A percentile compares a stretch with the other conserved stretches of the same genome.
These are phyloP conservation scores for Pyrenula aspistea DNA, from an alignment of 495 filamentous ascomycete species.

Conservation along the genomic window DNA sequence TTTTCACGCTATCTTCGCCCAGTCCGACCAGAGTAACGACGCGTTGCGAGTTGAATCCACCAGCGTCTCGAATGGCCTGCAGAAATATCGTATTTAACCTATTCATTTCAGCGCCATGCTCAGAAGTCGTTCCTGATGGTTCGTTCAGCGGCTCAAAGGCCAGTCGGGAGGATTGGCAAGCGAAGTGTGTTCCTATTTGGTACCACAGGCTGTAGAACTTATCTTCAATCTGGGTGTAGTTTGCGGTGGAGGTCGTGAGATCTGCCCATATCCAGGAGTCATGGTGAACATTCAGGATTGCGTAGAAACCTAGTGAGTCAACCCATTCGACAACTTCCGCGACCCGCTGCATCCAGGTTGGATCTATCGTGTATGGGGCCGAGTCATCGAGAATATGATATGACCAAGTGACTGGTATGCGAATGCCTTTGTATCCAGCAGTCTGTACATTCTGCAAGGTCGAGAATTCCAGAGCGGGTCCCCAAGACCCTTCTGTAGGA, in stretches of 20 bases:
- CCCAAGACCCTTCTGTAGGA: conserved; percentile 47
- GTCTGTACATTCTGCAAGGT: conserved; percentile 40
- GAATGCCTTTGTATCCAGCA: conserved; percentile 45
- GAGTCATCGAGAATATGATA: conserved; percentile 40
- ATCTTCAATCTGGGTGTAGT: conserved; percentile 41
- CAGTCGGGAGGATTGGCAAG: conserved; percentile 39
- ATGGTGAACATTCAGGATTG: conserved; percentile 48
- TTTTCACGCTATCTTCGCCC: conserved; percentile 38
- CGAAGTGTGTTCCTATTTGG: conserved; percentile 44
- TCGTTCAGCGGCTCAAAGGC: conserved; percentile 54
- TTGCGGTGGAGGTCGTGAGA: conserved; percentile 28
- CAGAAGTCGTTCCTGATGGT: conserved; percentile 35
- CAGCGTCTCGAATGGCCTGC: conserved; percentile 37
- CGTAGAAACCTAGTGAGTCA: conserved; percentile 35
- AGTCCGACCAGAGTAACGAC: conserved; percentile 45
- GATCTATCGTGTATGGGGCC: conserved; percentile 40
- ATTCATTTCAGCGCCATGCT: conserved; percentile 39
- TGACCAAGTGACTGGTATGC: conserved; percentile 51
- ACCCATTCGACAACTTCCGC: conserved; percentile 46
- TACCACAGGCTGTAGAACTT: conserved; percentile 46
- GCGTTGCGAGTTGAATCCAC: conserved; percentile 41
- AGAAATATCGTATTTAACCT: conserved; percentile 47
- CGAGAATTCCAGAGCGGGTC: conserved; percentile 34
- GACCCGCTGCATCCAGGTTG: conserved; percentile 46
- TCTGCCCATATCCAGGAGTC: conserved; percentile 52